phyloP scores from a whole-genome alignment of 768 basidiomycete genomes.

The Gloeophyllum trabeum region DNA sequence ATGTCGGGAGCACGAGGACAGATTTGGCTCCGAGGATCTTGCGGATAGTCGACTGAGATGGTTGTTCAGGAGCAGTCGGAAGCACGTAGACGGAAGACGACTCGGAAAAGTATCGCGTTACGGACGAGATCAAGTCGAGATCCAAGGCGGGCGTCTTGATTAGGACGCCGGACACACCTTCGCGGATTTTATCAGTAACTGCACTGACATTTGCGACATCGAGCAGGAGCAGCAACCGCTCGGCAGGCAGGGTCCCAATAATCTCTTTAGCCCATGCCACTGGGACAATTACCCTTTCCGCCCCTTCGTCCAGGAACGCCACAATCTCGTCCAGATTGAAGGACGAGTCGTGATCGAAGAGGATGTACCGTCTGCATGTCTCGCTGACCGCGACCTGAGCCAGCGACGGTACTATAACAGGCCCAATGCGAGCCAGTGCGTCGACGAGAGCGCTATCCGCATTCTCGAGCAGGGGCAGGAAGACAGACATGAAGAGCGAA shows the following conservation, averaged over 20 bases:
- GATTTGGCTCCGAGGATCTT: conserved; percentile 48
- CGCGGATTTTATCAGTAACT: conserved; percentile 64
- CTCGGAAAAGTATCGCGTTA: conserved; percentile 57
- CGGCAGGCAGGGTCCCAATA: conserved; percentile 54
- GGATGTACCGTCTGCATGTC: conserved; percentile 31
- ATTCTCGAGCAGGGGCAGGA: conserved; percentile 51
- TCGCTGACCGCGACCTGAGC: conserved; percentile 18
- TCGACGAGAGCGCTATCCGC: conserved; percentile 35
- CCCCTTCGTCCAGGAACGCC: conserved; percentile 65
- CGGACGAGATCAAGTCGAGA: conserved; percentile 64
- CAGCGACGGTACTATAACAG: conserved; percentile 44
- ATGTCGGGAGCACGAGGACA: conserved; percentile 59
- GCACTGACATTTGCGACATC: conserved; percentile 65
- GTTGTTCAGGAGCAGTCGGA: conserved; percentile 32
- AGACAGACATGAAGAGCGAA: conserved; percentile 31
- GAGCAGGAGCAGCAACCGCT: conserved; percentile 67
- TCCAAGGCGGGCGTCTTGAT: conserved; percentile 67
- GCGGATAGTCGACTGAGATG: conserved; percentile 48
- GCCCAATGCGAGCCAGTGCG: conserved; percentile 65
- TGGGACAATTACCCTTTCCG: conserved; percentile 70
- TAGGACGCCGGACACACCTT: conserved; percentile 67
- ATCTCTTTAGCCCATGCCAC: conserved; percentile 55
- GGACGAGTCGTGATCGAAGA: conserved; percentile 38
- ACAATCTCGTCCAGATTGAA: conserved; percentile 43
- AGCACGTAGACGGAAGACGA: conserved; percentile 55